phyloP scores from a whole-genome alignment of 129 eudicot species.

The Chrysanthemum lavandulifolium region DNA sequence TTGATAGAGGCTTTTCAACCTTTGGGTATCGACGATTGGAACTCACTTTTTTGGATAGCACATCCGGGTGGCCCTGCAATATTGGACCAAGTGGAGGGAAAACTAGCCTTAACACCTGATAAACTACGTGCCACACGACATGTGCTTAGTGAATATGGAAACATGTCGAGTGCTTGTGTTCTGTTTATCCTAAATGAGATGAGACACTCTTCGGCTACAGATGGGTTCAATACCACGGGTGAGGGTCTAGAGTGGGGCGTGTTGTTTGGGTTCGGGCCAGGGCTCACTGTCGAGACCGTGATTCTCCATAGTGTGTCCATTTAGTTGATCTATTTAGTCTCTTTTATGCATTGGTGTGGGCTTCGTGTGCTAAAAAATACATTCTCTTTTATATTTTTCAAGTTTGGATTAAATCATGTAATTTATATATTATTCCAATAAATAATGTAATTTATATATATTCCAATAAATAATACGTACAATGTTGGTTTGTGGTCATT shows the following conservation, averaged over 20 bases:
- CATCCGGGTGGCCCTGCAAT: slow-evolving; percentile 35
- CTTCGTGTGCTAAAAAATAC: not conserved
- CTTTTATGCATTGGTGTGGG: not conserved
- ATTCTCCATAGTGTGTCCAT: slow-evolving; percentile 33
- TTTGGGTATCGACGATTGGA: slow-evolving; percentile 24
- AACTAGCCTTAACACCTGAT: slow-evolving; percentile 24
- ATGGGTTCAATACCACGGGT: slow-evolving; percentile 46
- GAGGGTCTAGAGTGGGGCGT: slow-evolving; percentile 50
- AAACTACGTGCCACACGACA: slow-evolving; percentile 31
- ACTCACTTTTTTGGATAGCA: slow-evolving; percentile 29
- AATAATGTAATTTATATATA: too few relatives aligned
- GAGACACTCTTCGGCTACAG: slow-evolving; percentile 50
- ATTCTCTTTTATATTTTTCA: not conserved
- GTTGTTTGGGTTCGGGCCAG: slow-evolving; percentile 39
- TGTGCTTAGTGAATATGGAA: slow-evolving; percentile 43
- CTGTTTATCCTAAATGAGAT: slow-evolving; percentile 58
- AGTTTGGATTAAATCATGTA: not conserved
- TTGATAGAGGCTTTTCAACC: slow-evolving; percentile 26
- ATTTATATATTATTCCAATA: slow-evolving; percentile 4
- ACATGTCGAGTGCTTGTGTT: slow-evolving; percentile 74
- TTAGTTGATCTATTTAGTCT: not conserved
- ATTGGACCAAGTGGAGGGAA: slow-evolving; percentile 26
- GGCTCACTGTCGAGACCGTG: slow-evolving; percentile 36
- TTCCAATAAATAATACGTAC: too few relatives aligned
- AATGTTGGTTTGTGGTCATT: too few relatives aligned